Base-by-base conservation (phyloP, 441 rosid species). In the Raphanus hybrid region DNA sequence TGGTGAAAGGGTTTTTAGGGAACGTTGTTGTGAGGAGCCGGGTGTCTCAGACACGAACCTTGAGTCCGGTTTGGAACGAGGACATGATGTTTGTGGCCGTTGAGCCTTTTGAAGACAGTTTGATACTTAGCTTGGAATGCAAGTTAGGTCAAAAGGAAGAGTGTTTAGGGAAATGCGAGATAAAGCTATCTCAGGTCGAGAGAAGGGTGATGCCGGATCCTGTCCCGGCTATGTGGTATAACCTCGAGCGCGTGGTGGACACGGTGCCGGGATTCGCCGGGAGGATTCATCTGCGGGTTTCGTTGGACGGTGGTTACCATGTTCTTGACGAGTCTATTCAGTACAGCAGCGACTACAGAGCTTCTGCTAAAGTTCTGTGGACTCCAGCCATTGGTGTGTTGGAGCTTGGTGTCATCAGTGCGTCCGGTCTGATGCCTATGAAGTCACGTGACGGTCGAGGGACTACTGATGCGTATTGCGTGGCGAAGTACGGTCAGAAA, bases 71-170 rank as follows among this genome's bases (percentile, higher is more conserved):
- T 26, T 88, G 89, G 93, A 86, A 84, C 39, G 90, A 89, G 64
- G 90, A 87, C 58, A 71, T 87, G 78, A 50, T 89, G 85, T 87
- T 89, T 72, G 90, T 87, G 0, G 91, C 82, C 0, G 88, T 86
- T 6, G 87, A 86, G 67, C 86, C 86, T 0, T 86, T 84, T 67
- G 85, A 84, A 8, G 86, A 86, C 16, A 79, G 81, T 32, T 79
- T 84, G 80, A 1, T 82, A 32, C 75, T 84, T 58, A 81, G 78
- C 41, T 77, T 84, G 66, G 84, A 80, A 45, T 79, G 82, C 1
- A 82, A 43, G 75, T 8, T 75, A 45, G 83, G 81, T 2, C 75
- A 69, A 8, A 80, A 1, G 35, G 87, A 77, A 61, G 84, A 80
- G 66, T 77, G 80, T 82, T 39, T 84, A 66, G 87, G 87, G 59